Base-by-base conservation (phyloP, 441 rosid species). In the Lepidium campestre region DNA sequence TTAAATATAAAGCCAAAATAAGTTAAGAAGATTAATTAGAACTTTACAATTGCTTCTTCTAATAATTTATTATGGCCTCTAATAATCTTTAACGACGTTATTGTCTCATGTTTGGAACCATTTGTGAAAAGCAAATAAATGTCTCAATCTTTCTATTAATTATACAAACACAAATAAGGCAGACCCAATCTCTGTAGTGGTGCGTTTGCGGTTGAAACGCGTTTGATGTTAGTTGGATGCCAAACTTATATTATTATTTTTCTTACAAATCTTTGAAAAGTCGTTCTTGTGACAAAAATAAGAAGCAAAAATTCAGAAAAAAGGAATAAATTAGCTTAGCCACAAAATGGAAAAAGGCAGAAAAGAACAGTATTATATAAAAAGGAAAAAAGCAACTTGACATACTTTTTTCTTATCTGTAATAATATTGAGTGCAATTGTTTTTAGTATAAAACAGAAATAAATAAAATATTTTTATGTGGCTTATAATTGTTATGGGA, bases 351-450 rank as follows among this genome's bases (percentile, higher is more conserved):
- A 39, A 71, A 63, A 71, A 64, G 70, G 60, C 45, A 48, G 37
- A 39, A 71, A 63, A 56, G 20, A 57, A 62, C 45, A 64, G 54
- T 63, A 64, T 56, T 63, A 71, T 56, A 55, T 27, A 47, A 56
- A 71, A 57, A 56, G 64, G 37, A 46, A 31, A 50, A 70, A 62
- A 54, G 14, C 75, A 39, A 47, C 59, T 57, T 47, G 70, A 39
- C 65, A 64, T 39, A 56, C 62, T 47, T 64, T 65, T 71, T 47
- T 64, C 53, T 71, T 70, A 45, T 19, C 29, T 37, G 39, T 46
- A 13, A 53, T 70, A 15, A 32, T 35, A 62, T 52, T 44, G 41
- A 34, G 57, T 45, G 57, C 6, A 14, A 49, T 23, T 3, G 37
- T 59, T 49, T 53, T 37, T 49, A 14, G 14, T 48, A 22, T 12